These are phyloP conservation scores for Xerocomellus amylosporus DNA, from an alignment of 768 basidiomycete genomes.

Conservation along the genomic window DNA sequence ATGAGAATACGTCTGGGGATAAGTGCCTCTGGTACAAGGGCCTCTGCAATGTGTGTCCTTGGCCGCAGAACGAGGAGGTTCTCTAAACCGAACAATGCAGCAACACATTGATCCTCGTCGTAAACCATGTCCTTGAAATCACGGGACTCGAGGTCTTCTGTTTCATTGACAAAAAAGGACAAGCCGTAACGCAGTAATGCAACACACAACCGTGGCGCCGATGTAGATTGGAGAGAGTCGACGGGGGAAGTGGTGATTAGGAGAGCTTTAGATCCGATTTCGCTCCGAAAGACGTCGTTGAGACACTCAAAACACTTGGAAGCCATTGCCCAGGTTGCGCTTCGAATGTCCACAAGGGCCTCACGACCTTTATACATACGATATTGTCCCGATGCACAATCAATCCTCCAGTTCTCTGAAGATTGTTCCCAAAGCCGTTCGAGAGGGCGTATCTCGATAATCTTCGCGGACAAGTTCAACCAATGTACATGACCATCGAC, in stretches of 20 bases:
- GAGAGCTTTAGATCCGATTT: too few species aligned
- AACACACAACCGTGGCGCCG: conserved; percentile 7
- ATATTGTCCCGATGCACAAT: neutral
- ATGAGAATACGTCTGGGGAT: neutral
- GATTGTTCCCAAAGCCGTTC: conserved; percentile 19
- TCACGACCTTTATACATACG: neutral
- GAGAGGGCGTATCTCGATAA: conserved; percentile 25
- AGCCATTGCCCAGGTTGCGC: conserved; percentile 19
- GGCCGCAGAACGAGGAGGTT: conserved; percentile 29
- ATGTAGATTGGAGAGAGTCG: neutral
- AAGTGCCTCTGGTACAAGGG: neutral
- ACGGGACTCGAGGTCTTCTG: conserved; percentile 33
- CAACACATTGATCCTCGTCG: conserved; percentile 36
- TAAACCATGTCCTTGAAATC: conserved; percentile 40
- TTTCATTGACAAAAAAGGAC: conserved; percentile 34
- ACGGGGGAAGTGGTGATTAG: conserved; percentile 7
- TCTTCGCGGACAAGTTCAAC: conserved; percentile 14
- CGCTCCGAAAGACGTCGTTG: neutral
- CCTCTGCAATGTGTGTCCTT: neutral
- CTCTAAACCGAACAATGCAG: conserved; percentile 41
- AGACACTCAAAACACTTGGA: neutral
- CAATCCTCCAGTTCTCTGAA: conserved; percentile 20
- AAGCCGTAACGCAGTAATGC: conserved; percentile 36
- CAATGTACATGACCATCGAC: conserved; percentile 22
- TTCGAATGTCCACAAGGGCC: conserved; percentile 20